Evolutionary conservation across 257 asterid genomes (phyloP).

Genomic region (Primulina tabacum): DNA sequence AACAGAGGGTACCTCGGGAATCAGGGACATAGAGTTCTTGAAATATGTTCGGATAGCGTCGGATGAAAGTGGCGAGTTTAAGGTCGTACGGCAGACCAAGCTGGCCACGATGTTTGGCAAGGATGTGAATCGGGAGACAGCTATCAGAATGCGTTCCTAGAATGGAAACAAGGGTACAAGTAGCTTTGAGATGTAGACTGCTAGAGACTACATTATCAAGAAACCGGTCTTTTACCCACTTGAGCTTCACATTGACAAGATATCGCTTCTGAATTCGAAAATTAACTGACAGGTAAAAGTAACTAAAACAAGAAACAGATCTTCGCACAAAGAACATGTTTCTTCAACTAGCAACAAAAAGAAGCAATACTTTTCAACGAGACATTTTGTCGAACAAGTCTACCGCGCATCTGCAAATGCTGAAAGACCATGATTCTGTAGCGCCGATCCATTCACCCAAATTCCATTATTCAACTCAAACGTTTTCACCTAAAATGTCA

Average conservation of each 20-base stretch:
- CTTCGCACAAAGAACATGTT: constrained; percentile 29
- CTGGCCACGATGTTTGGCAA: constrained; percentile 47
- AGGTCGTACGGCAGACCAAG: constrained; percentile 62
- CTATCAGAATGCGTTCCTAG: constrained; percentile 48
- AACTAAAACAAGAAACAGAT: constrained; percentile 13
- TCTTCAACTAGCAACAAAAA: not conserved
- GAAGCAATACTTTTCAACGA: not conserved
- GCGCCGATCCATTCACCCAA: no score
- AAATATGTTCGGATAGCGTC: constrained; percentile 77
- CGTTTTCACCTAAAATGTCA: no score
- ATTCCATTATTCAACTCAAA: no score
- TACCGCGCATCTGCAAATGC: not conserved
- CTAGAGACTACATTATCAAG: constrained; percentile 62
- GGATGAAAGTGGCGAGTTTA: constrained; percentile 66
- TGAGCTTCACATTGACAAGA: constrained; percentile 79
- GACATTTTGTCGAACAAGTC: not conserved
- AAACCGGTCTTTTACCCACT: constrained; percentile 69
- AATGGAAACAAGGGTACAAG: constrained; percentile 54
- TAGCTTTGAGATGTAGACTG: constrained; percentile 61
- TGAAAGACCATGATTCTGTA: no score
- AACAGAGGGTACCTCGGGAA: constrained; percentile 72
- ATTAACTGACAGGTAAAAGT: constrained; percentile 18
- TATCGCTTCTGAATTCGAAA: constrained; percentile 50
- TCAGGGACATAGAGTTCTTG: constrained; percentile 56
- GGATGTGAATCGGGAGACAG: constrained; percentile 62